Evolutionary conservation across 345 rosid genomes (phyloP).

Genomic region (Linum usitatissimum): DNA sequence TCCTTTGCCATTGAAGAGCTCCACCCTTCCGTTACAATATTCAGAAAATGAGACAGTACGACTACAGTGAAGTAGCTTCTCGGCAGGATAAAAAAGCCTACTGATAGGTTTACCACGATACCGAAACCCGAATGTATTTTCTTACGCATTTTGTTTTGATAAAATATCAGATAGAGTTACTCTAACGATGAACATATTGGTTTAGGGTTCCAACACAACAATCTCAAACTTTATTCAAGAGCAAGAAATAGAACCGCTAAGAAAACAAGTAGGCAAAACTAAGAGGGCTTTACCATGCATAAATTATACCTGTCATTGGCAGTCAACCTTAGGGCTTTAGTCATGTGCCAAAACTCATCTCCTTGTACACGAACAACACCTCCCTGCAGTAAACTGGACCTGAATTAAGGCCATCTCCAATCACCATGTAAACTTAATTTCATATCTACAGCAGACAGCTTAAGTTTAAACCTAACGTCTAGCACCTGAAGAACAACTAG

Average conservation of each 20-base stretch:
- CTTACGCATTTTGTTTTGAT: no score
- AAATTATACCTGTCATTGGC: conserved; percentile 37
- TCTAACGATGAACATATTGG: background rate
- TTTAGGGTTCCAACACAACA: background rate
- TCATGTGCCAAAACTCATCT: conserved; percentile 85
- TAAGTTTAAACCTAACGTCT: background rate
- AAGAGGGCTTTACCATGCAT: background rate
- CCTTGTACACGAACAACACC: conserved; percentile 57
- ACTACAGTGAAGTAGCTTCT: background rate
- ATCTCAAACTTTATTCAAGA: background rate
- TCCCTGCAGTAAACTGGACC: conserved; percentile 35
- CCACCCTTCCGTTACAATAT: conserved; percentile 47
- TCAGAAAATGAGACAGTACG: background rate
- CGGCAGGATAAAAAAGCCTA: no score
- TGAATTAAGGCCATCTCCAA: background rate
- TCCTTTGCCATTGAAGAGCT: conserved; percentile 93
- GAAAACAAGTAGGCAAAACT: background rate
- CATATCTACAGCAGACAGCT: background rate
- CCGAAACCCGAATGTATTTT: no score
- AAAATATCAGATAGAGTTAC: background rate
- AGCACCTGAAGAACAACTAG: background rate
- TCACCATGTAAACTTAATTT: background rate
- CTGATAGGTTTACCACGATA: background rate
- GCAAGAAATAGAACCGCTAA: background rate
- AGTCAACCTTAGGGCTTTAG: conserved; percentile 59